Conservation (phyloP, 2,329 filamentous ascomycete species). For the Neonectria hederae region DNA sequence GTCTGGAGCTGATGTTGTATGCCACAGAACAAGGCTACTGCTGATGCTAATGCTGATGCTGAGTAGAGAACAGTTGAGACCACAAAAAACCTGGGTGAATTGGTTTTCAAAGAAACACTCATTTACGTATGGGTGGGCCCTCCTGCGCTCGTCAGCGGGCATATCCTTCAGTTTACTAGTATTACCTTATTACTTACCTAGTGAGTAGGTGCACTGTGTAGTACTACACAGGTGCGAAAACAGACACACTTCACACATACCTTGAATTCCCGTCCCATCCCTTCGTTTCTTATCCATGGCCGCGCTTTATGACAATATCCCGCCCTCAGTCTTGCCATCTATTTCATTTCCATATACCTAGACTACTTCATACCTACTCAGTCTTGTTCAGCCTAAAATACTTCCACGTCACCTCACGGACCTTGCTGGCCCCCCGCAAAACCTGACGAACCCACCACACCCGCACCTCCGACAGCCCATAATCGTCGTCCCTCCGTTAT, state of each 20-base stretch:
- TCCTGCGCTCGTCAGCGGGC: background rate
- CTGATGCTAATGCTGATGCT: background rate
- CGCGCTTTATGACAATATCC: background rate
- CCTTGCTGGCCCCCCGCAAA: background rate
- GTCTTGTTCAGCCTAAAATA: background rate
- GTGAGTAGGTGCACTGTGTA: background rate
- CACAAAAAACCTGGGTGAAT: background rate
- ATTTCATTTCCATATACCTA: background rate
- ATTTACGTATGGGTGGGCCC: too few relatives aligned
- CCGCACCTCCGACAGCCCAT: background rate
- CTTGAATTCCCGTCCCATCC: background rate
- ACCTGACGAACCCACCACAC: background rate
- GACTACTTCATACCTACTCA: too few relatives aligned
- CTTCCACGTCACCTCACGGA: background rate
- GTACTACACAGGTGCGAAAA: background rate
- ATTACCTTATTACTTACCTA: background rate
- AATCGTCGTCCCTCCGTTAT: background rate
- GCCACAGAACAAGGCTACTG: background rate
- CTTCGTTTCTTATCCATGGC: background rate
- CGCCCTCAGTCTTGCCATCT: background rate
- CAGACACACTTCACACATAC: background rate
- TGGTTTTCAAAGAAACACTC: too few relatives aligned
- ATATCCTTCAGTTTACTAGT: background rate
- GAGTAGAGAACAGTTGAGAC: background rate
- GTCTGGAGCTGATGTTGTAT: background rate